Evolutionary conservation across 495 filamentous ascomycete genomes (phyloP), one percentile per base, ranked within the genome.

Genomic region (Hypoxylon subgilvum): DNA sequence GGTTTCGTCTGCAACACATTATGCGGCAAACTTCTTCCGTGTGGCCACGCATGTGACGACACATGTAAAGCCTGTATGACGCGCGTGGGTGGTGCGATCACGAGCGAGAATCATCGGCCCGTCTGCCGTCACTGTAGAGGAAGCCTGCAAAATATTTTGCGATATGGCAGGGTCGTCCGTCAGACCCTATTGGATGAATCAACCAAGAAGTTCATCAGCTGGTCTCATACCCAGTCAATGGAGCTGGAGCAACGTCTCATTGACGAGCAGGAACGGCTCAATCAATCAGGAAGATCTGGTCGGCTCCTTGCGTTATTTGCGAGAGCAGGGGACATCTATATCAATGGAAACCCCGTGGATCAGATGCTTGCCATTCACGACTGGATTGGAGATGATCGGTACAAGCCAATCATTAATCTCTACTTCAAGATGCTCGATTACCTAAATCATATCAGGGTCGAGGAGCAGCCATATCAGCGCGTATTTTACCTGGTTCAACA

Each of bases 91-190:
- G 65, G 57, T 8, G 71, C 69, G 1, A 47, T 51, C 0, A 42
- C 69, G 12, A 23, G 61, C 5, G 40, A 65, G 6, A 57, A 67
- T 6, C 87, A 90, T 65, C 74, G 65, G 4, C 16, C 19, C 7
- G 76, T 63, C 9, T 91, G 86, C 69, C 83, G 86, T 2, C 74
- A 61, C 3, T 92, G 88, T 60, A 78, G 84, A 7, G 79, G 79
- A 0, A 77, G 84, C 9, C 69, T 91, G 22, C 74, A 84, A 35
- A 74, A 80, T 32, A 75, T 90, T 45, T 71, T 84, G 9, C 72
- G 88, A 10, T 91, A 92, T 61, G 81, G 84, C 30, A 78, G 86
- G 12, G 77, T 91, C 4, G 78, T 88, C 17, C 77, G 82, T 16
- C 78, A 82, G 8, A 84, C 77, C 2, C 60, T 82, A 28, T 68